These are phyloP conservation scores for Clonostachys solani DNA, from an alignment of 2,329 filamentous ascomycete genomes.

Conservation along the genomic window DNA sequence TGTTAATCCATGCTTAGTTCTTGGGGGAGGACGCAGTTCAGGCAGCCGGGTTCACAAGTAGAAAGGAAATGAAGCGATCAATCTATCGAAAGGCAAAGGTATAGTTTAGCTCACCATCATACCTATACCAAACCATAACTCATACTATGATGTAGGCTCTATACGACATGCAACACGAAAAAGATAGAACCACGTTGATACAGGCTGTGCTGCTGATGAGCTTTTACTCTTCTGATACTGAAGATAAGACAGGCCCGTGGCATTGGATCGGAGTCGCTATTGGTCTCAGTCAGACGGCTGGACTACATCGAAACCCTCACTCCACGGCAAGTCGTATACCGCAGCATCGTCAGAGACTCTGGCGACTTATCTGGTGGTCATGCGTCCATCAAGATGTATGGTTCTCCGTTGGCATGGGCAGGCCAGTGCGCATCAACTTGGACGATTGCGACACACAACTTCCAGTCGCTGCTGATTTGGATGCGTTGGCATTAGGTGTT, in stretches of 20 bases:
- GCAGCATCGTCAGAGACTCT: neutral
- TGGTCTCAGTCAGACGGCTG: neutral
- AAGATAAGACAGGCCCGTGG: neutral
- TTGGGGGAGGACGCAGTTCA: neutral
- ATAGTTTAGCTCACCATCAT: no score
- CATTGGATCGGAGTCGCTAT: conserved; percentile 1
- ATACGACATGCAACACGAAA: neutral
- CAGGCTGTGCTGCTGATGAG: neutral
- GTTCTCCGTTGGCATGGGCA: neutral
- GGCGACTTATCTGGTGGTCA: neutral
- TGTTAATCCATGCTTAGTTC: neutral
- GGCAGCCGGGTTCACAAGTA: neutral
- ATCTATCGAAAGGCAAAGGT: neutral
- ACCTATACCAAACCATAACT: neutral
- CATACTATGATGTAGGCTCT: neutral
- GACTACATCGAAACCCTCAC: neutral
- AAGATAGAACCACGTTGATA: neutral
- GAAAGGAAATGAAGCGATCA: neutral
- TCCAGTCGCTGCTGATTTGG: neutral
- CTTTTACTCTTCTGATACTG: neutral
- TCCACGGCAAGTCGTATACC: no score
- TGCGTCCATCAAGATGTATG: neutral
- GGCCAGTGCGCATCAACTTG: neutral
- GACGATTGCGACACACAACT: neutral
- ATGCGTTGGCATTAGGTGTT: neutral